These are phyloP conservation scores for Myriosclerotinia curreyana DNA, from an alignment of 2,329 filamentous ascomycete genomes.

Conservation along the genomic window DNA sequence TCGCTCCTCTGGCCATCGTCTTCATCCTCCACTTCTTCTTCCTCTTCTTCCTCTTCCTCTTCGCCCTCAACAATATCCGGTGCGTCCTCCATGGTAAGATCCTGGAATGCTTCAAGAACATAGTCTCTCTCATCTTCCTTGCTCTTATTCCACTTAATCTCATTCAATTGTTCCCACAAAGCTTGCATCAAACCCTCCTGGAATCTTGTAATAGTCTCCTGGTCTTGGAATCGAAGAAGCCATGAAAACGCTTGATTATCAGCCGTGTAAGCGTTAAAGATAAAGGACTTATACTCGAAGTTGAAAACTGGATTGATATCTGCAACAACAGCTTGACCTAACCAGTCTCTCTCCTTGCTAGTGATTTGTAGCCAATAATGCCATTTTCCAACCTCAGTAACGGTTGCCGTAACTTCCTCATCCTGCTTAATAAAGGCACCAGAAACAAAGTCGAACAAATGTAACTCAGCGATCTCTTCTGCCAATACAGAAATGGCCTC, in stretches of 20 bases:
- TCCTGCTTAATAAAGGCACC: constrained; percentile 67
- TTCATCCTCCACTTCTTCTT: constrained; percentile 52
- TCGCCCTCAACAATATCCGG: constrained; percentile 50
- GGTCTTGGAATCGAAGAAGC: constrained; percentile 88
- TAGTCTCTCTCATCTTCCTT: constrained; percentile 94
- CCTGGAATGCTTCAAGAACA: constrained; percentile 91
- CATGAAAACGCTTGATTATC: constrained; percentile 93
- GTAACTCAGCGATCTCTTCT: constrained; percentile 77
- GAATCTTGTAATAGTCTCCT: constrained; percentile 75
- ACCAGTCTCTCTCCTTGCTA: constrained; percentile 73
- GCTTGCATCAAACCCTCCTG: constrained; percentile 94
- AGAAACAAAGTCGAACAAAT: constrained; percentile 87
- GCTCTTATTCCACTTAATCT: constrained; percentile 89
- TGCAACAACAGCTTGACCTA: constrained; percentile 78
- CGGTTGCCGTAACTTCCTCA: constrained; percentile 68
- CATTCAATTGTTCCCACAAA: constrained; percentile 93
- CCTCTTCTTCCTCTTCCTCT: constrained; percentile 50
- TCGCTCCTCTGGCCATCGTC: constrained; percentile 67
- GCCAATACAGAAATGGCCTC: constrained; percentile 69
- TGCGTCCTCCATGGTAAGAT: constrained; percentile 85
- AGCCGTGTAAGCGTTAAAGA: constrained; percentile 92
- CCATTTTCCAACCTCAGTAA: constrained; percentile 87
- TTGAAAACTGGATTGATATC: constrained; percentile 99
- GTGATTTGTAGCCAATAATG: constrained; percentile 92
- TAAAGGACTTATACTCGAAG: constrained; percentile 97